phyloP scores from a whole-genome alignment of 331 rosid genomes.

The Pyrus hybrid region DNA sequence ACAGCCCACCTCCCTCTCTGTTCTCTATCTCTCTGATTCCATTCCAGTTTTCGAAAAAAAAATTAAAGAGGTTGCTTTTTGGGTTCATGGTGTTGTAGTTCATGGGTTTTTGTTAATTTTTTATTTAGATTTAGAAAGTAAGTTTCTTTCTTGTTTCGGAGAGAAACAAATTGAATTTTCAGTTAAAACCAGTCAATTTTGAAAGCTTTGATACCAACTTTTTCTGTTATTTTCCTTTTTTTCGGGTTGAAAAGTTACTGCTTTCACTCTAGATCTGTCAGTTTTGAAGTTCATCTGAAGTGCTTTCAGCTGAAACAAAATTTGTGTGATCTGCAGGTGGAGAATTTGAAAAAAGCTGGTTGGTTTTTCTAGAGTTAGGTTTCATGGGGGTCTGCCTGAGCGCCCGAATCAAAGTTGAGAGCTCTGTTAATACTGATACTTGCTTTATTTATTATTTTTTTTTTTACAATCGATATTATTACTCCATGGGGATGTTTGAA shows the following conservation, averaged over 20 bases:
- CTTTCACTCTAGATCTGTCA: conserved; percentile 27
- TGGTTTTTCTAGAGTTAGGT: conserved; percentile 1
- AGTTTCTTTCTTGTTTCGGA: neutral
- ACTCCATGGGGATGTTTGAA: neutral
- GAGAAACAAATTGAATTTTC: neutral
- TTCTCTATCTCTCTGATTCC: neutral
- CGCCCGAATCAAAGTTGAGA: conserved; percentile 76
- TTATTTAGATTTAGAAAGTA: neutral
- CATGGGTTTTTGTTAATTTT: neutral
- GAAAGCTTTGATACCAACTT: neutral
- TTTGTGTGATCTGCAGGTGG: conserved; percentile 23
- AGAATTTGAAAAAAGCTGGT: conserved; percentile 8
- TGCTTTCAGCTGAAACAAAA: neutral
- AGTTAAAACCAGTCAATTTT: neutral
- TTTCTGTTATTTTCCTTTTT: neutral
- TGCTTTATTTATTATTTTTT: too few relatives aligned
- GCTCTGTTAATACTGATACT: conserved; percentile 60
- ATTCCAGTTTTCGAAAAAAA: neutral
- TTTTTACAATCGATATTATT: too few relatives aligned
- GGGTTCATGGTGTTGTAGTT: neutral
- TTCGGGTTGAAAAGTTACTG: neutral
- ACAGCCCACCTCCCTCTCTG: neutral
- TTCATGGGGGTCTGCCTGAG: conserved; percentile 90
- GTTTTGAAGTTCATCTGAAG: conserved; percentile 2
- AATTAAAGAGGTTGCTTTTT: conserved; percentile 22